Evolutionary conservation across 495 filamentous ascomycete species (phyloP), one percentile per base, ranked within the genome.

Genomic region (Aspergillus leporis): DNA sequence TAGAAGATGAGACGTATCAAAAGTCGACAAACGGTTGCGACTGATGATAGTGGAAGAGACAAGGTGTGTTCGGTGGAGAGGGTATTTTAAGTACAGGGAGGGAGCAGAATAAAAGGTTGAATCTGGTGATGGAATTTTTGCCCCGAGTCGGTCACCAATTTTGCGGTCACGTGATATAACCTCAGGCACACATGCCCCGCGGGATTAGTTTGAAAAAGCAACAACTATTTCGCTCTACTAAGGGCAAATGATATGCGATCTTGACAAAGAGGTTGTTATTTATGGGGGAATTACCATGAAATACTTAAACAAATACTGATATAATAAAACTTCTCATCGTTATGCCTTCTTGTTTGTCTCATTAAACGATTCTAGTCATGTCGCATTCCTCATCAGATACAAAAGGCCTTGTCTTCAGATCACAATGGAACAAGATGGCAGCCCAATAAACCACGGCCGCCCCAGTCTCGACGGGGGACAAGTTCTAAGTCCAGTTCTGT

Each of bases 391-490:
- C 57, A 40, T 55, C 23, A 57, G 22, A 56, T n/a, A 21, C 36
- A 30, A 49, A n/a, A 38, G 31, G 49, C 28, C 43, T 46, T 34
- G n/a, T 52, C 31, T 46, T 23, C 13, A 43, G 56, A 49, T 74
- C 69, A 83, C 51, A 92, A 51, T n/a, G 90, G 91, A 61, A 95
- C 71, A 36, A 96, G 80, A 80, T 95, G 91, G 70, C 93, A 98
- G 32, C 93, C 93, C 58, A 98, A 74, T 63, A 93, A 69, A 5
- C 93, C 93, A 65, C 90, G 82, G 9, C 93, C 93, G 48, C 93
- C 93, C 93, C 93, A 98, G 66, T 90, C 77, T 43, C 82, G 81
- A 56, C 85, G 80, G 43, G 93, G 93, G 53, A 77, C 88, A 58
- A 98, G 70, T 53, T 84, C 85, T 56, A 96, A 67, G 21, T 85